These are phyloP conservation scores for Orbilia oligospora DNA, from an alignment of 2,329 filamentous ascomycete species.

Conservation along the genomic window DNA sequence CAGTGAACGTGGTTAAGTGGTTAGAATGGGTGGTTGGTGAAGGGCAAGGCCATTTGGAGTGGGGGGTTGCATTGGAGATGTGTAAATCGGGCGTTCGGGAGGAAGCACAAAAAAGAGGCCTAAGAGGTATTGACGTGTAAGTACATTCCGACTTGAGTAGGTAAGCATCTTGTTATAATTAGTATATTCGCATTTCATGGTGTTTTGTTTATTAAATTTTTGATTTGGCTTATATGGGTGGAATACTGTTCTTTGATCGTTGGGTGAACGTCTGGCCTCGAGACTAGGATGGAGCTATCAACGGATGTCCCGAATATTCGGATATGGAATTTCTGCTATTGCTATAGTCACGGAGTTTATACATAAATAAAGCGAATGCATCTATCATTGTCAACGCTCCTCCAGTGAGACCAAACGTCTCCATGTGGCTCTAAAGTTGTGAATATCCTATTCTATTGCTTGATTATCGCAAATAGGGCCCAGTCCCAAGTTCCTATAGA, in stretches of 20 bases:
- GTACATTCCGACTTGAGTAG: background rate
- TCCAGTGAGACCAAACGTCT: no score
- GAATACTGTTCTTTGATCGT: no score
- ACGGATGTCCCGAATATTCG: no score
- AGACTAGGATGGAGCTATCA: no score
- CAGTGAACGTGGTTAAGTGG: conserved; percentile 79
- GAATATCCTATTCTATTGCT: background rate
- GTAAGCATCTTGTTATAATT: no score
- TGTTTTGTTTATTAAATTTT: no score
- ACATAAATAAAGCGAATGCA: background rate
- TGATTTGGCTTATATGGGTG: no score
- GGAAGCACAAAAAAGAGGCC: conserved; percentile 54
- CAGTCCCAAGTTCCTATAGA: background rate
- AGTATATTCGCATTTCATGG: conserved; percentile 6
- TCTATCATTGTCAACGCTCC: background rate
- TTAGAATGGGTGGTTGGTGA: conserved; percentile 58
- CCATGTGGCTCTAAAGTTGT: background rate
- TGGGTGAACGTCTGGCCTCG: no score
- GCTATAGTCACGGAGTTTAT: background rate
- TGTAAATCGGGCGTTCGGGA: conserved; percentile 52
- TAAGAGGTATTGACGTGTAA: conserved; percentile 52
- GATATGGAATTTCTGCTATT: no score
- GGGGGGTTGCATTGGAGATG: conserved; percentile 59
- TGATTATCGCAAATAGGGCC: background rate
- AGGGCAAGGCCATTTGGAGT: conserved; percentile 49